Evolutionary conservation across 179 eudicot genomes (phyloP), one percentile per base, ranked within the genome.

Genomic region (Monotropa hypopitys): DNA sequence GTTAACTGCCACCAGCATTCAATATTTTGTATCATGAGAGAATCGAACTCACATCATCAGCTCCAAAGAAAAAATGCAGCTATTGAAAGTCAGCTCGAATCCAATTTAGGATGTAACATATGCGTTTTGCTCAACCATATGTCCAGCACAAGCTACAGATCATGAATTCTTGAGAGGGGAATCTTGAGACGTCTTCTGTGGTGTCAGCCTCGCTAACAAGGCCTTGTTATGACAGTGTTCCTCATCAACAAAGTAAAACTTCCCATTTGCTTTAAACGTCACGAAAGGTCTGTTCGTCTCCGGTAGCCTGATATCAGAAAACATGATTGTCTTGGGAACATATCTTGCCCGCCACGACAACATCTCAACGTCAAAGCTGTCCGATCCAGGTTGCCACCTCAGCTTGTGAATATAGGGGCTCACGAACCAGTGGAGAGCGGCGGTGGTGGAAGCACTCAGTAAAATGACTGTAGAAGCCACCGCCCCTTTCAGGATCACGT

Each of bases 321-420:
- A 95, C 86, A 77, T 89, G n/a, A 95, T 83, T 7, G 99, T 95
- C 79, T 82, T 91, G 0, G 86, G 87, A 13, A 77, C n/a, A 1
- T 79, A 86, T 9, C 95, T 88, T 12, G 96, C 98, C 80, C 91
- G 45, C 97, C 97, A 95, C 7, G 99, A 80, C 97, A 95, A 80
- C 97, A 93, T 95, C 81, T 95, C 99, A 11, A 85, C 99, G 78
- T 95, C 97, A 69, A 91, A 90, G 80, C 82, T 87, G 84, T 93
- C 99, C 5, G 97, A 92, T 43, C 99, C 97, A 18, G 99, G 97
- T 53, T 86, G 84, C 99, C 99, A 95, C 82, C 88, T 90, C 76
- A 95, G 87, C 88, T 89, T 93, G 79, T 93, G 99, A 70, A 95
- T 85, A 77, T 95, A 95, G 47, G 99, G 97, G 87, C 93, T 95